phyloP scores from a whole-genome alignment of 306 rosid genomes.

The Vigna hirtella region DNA sequence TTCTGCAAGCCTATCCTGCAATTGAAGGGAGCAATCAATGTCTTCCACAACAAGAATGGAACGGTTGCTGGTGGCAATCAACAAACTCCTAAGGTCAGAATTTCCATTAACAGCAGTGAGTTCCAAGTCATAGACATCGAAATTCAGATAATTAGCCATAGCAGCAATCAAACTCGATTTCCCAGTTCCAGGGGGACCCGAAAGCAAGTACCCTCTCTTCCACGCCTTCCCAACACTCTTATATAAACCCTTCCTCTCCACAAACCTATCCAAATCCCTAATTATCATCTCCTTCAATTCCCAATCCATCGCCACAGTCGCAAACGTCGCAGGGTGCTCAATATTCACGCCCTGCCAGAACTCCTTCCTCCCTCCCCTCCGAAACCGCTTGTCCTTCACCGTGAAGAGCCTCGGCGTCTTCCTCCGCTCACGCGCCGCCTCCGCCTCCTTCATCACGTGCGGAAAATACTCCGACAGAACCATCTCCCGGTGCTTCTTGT shows the following conservation, averaged over 20 bases:
- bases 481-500: constrained; percentile 41
- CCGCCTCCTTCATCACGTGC: constrained; percentile 41
- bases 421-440: constrained; percentile 33
- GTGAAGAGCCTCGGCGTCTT: constrained; percentile 48
- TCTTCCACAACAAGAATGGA: constrained; percentile 49
- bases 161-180: constrained; percentile 54
- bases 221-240: constrained; percentile 55
- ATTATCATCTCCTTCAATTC: constrained; percentile 41
- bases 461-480: constrained; percentile 43
- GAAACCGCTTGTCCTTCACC: neutral
- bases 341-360: constrained; percentile 43
- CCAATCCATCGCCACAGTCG: constrained; percentile 46
- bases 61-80: constrained; percentile 36
- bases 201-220: constrained; percentile 52
- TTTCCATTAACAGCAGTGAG: constrained; percentile 41
- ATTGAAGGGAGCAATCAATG: constrained; percentile 43
- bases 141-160: constrained; percentile 49
- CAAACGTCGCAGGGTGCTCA: constrained; percentile 47
- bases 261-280: constrained; percentile 44
- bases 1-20: constrained; percentile 24
- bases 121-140: constrained; percentile 49
- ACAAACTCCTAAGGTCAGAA: constrained; percentile 40
- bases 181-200: constrained; percentile 53
- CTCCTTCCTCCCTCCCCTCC: neutral
- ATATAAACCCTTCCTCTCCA: constrained; percentile 43